A percentile compares a stretch with the other conserved stretches of the same genome.
phyloP scores from a whole-genome alignment of 148 eudicot species.

The Drosera capensis region DNA sequence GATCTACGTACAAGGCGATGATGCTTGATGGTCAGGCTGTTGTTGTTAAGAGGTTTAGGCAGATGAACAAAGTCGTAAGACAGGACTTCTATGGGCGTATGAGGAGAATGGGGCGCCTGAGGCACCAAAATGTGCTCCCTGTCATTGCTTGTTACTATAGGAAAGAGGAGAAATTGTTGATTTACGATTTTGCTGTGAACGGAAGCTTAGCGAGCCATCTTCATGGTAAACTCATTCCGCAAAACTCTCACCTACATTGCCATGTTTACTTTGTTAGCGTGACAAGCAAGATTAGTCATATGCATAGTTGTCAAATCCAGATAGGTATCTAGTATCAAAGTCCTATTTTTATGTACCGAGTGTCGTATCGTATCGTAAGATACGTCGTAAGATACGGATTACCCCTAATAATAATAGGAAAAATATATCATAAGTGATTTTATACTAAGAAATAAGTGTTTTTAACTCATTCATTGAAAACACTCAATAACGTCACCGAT shows the following conservation, averaged over 20 bases:
- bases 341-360: too few species aligned
- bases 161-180: constrained; percentile 70
- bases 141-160: constrained; percentile 59
- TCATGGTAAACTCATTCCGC: constrained; percentile 28
- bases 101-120: constrained; percentile 43
- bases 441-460: too few species aligned
- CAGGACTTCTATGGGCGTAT: constrained; percentile 61
- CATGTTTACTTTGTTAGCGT: neutral
- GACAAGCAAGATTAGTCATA: too few species aligned
- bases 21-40: constrained; percentile 35
- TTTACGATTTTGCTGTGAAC: constrained; percentile 28
- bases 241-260: neutral
- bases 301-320: neutral
- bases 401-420: too few species aligned
- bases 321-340: too few species aligned
- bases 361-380: too few species aligned
- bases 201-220: constrained; percentile 59
- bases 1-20: constrained; percentile 69
- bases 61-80: constrained; percentile 43
- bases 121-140: constrained; percentile 49
- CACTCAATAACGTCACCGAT: too few species aligned
- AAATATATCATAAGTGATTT: too few species aligned
- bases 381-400: too few species aligned
- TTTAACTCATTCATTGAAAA: too few species aligned
- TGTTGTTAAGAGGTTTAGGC: constrained; percentile 76